phyloP scores from a whole-genome alignment of 108 stramenopile species.

The Parmales sp. region DNA sequence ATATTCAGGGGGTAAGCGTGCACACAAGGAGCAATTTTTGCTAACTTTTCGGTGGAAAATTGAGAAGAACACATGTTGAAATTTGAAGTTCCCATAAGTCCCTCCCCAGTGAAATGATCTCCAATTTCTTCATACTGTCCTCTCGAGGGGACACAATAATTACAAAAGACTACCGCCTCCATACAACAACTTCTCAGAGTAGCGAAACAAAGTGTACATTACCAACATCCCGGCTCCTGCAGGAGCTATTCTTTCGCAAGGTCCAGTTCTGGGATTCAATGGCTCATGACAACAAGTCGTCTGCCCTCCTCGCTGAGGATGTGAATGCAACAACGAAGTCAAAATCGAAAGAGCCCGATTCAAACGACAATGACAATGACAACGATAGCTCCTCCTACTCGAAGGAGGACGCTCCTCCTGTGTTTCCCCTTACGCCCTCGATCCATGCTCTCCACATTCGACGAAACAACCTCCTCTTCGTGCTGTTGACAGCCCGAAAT shows the following conservation, averaged over 20 bases:
- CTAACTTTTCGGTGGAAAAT: no score
- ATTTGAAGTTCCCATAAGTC: no score
- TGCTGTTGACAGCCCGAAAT: constrained; percentile 84
- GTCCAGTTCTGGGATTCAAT: constrained; percentile 85
- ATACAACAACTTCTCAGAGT: neutral
- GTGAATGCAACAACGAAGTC: constrained; percentile 11
- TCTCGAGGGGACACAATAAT: constrained; percentile 99
- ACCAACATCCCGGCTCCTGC: constrained; percentile 63
- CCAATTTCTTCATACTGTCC: constrained; percentile 92
- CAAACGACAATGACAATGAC: neutral
- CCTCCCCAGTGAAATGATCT: no score
- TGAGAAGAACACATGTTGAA: no score
- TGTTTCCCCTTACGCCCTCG: constrained; percentile 81
- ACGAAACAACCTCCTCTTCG: constrained; percentile 91
- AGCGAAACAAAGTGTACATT: constrained; percentile 61
- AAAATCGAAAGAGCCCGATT: neutral
- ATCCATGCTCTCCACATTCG: constrained; percentile 88
- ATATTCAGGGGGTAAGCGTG: no score
- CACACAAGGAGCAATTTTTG: no score
- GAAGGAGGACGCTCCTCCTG: constrained; percentile 77
- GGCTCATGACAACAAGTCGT: constrained; percentile 12
- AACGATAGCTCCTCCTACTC: constrained; percentile 11
- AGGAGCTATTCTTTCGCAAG: constrained; percentile 91
- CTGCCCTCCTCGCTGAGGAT: constrained; percentile 2
- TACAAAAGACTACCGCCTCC: neutral